Evolutionary conservation across 148 eudicot species (phyloP), one percentile per base, ranked within the genome.

Genomic region (Silene uniflora): DNA sequence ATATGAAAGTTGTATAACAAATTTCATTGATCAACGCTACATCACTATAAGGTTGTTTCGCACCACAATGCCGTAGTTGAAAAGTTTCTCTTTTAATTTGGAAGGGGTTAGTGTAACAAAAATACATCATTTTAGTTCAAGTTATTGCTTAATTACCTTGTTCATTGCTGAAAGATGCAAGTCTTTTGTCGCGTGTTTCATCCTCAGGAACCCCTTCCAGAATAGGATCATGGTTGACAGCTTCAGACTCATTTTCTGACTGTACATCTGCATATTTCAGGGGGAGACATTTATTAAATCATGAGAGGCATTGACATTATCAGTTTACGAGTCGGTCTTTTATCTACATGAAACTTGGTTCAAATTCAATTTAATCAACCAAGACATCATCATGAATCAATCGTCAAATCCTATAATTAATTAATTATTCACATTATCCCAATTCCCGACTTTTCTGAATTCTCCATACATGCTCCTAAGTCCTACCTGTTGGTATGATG

Each of bases 241-340:
- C 17, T 29, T 44, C 11, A 44, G 54, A 68, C 55, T 19, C 21
- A 6, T 24, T 32, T 23, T 22, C 22, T 35, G 69, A 25, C 11
- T 63, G 67, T 23, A 63, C 23, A 25, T 63, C 67, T 63, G 67
- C 67, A 63, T 27, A 63, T 63, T 24, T 27, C 67, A 63, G 67
- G 12, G 12, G 7, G 42, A 4, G n/a, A n/a, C 52, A 29, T 29
- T 29, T 35, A 67, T 12, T 42, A 18, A 39, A 39, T 23, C 18
- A 6, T 8, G 4, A 42, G 21, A 14, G 17, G 19, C 17, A 67
- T 17, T 17, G 5, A 8, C 71, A 67, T 16, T 9, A 27, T 25
- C 39, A 63, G 12, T 23, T 63, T 3, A 25, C 17, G 3, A 39
- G 44, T 52, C 52, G 11, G 6, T 21, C 32, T 29, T 67, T 39